Evolutionary conservation across 352 stramenopile species (phyloP), one percentile per base, ranked within the genome.

Genomic region (Phytophthora syringae): DNA sequence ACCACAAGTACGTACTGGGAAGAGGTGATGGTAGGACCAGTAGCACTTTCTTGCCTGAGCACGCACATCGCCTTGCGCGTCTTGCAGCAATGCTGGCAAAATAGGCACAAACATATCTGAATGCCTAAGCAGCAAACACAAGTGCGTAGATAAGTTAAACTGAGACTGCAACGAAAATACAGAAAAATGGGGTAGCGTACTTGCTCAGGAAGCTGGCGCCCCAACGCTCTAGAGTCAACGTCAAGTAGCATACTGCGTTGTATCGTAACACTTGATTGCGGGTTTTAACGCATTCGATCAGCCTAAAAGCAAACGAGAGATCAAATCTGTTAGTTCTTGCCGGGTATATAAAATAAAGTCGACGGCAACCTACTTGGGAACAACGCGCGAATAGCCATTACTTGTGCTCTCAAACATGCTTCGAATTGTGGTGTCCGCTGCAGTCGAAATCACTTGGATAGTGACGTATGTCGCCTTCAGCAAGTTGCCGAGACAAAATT

Each of bases 381-480:
- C 86, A 24, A 93, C 67, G 16, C 84, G 80, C 30, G 67, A 65
- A 64, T 92, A 95, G 12, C 88, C 88, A 44, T 79, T 89, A 44
- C 70, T 83, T 0, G 85, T 93, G 65, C 84, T 92, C 45, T 88
- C 69, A 28, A 95, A 85, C n/a, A 95, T 84, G 2, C 67, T 79
- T 50, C 81, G 82, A 51, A 95, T 87, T 2, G 75, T 92, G 15
- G 79, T 69, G 50, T 94, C 81, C 4, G 88, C 86, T 37, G 88
- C 60, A 6, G 84, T 93, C 20, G 88, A 93, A 27, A 95, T 88
- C 25, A 95, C 80, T 58, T 91, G 81, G 18, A 95, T 95, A 22
- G 86, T 95, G n/a, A 95, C 84, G 48, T 88, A 93, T n/a, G 86
- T 93, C 13, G 82, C 80, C 58, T 95, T 95, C 25, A 95, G 58